phyloP scores from a whole-genome alignment of 2,329 filamentous ascomycete genomes.

The Fusarium sp. region DNA sequence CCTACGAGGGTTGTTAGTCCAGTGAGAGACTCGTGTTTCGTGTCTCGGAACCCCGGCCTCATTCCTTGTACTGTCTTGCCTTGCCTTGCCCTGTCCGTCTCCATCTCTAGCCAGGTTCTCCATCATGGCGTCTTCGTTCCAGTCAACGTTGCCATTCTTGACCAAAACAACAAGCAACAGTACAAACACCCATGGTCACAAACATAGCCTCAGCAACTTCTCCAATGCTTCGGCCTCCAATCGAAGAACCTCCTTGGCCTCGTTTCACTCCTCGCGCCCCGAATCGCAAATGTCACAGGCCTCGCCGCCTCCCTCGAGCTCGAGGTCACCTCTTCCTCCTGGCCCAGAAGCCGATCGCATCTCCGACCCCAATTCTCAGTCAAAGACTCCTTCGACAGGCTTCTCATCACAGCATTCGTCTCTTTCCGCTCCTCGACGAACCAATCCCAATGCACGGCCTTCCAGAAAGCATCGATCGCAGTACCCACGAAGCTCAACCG shows the following conservation, averaged over 20 bases:
- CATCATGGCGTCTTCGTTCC: constrained; percentile 48
- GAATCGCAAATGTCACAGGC: constrained; percentile 69
- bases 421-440: constrained; percentile 64
- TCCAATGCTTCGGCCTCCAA: constrained; percentile 52
- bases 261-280: constrained; percentile 71
- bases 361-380: constrained; percentile 71
- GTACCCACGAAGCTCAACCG: constrained; percentile 78
- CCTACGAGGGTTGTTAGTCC: constrained; percentile 36
- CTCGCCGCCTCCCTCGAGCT: constrained; percentile 61
- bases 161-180: constrained; percentile 52
- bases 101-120: not conserved
- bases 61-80: constrained; percentile 29
- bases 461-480: constrained; percentile 76
- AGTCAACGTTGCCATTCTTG: constrained; percentile 59
- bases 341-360: constrained; percentile 65
- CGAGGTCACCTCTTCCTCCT: constrained; percentile 67
- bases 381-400: constrained; percentile 70
- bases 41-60: constrained; percentile 31
- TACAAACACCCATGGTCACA: constrained; percentile 48
- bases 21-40: constrained; percentile 29
- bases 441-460: constrained; percentile 65
- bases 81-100: constrained; percentile 6
- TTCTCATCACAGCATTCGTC: constrained; percentile 74
- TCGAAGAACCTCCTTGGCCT: constrained; percentile 71
- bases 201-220: constrained; percentile 52